Percentiles rank a stretch among this genome's conserved stretches.
phyloP scores from a whole-genome alignment of 2,329 filamentous ascomycete species.

The Zarea fungicola region DNA sequence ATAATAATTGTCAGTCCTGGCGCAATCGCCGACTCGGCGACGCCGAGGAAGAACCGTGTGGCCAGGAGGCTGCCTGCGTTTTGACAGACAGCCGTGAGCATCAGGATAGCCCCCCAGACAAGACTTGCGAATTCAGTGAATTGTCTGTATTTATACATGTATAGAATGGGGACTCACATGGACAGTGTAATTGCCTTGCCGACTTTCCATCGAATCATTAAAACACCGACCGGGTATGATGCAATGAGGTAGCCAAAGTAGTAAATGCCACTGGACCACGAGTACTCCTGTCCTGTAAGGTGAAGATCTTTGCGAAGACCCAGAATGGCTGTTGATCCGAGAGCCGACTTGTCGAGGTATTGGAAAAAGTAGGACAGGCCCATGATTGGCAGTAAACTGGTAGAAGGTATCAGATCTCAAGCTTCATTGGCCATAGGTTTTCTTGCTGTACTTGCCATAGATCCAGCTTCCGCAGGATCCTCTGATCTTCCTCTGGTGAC shows the following conservation, averaged over 20 bases:
- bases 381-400: constrained; percentile 46
- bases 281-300: constrained; percentile 45
- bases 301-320: constrained; percentile 40
- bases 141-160: too few species aligned
- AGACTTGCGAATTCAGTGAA: background rate
- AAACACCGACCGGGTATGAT: constrained; percentile 22
- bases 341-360: constrained; percentile 54
- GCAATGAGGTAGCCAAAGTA: constrained; percentile 45
- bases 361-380: constrained; percentile 52
- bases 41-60: constrained; percentile 19
- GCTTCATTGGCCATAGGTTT: background rate
- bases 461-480: constrained; percentile 55
- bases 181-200: constrained; percentile 23
- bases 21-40: constrained; percentile 18
- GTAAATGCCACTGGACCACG: constrained; percentile 45
- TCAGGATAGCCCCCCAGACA: constrained; percentile 20
- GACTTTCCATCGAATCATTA: constrained; percentile 23
- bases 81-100: constrained; percentile 18
- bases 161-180: constrained; percentile 20
- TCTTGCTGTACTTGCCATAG: constrained; percentile 38
- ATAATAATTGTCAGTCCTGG: constrained; percentile 14
- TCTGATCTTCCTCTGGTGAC: constrained; percentile 33
- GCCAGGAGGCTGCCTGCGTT: constrained; percentile 18
- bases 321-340: constrained; percentile 47
- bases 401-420: background rate